Conservation (phyloP, 2,329 filamentous ascomycete species). For the Ophiostoma sp. region DNA sequence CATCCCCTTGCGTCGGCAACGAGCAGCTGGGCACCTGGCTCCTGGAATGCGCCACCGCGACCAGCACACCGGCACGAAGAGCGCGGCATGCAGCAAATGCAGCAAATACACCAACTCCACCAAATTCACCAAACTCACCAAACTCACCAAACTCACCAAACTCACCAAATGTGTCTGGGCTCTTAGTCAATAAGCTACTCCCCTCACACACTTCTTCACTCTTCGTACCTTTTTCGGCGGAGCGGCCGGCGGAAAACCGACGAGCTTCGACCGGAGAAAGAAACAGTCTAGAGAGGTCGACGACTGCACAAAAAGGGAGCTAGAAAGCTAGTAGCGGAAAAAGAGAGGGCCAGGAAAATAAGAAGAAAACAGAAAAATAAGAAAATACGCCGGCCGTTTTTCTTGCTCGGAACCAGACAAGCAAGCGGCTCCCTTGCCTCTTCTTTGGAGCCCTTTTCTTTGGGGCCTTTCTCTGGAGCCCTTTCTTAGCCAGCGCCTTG, state of each 20-base stretch:
- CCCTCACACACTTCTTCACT: neutral
- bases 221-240: neutral
- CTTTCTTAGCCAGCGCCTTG: neutral
- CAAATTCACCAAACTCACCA: neutral
- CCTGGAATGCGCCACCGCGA: conserved; percentile 11
- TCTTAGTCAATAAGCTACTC: neutral
- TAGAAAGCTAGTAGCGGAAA: conserved; percentile 6
- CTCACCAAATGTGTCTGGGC: neutral
- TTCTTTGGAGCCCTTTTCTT: neutral
- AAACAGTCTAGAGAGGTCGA: neutral
- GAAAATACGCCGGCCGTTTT: neutral
- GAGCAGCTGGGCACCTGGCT: neutral
- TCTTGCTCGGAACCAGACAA: conserved; percentile 1
- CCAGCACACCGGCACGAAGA: conserved; percentile 7
- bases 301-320: neutral
- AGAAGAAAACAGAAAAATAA: neutral
- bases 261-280: neutral
- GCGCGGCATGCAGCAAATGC: neutral
- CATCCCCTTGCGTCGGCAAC: neutral
- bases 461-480: neutral
- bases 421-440: conserved; percentile 1
- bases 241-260: neutral
- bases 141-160: neutral
- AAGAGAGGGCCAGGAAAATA: conserved; percentile 2
- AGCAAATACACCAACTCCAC: neutral